Conservation (phyloP, 176 grass and related monocot species). For the maize (Zea mays) region Zm-B73-REFERENCE-NAM-5.0 NC_050099.1:202484001-202484500, state of each 20-base stretch:
- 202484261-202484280: constrained; percentile 86
- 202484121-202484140: background rate
- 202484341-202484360: constrained; percentile 94
- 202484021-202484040: constrained; percentile 65
- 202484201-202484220: background rate
- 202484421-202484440: background rate
- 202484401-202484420: constrained; percentile 37
- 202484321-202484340: constrained; percentile 84
- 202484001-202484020: constrained; percentile 76
- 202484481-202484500: constrained; percentile 74
- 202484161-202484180: background rate
- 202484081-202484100: constrained; percentile 70
- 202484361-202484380: constrained; percentile 84
- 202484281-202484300: constrained; percentile 89
- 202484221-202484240: background rate
- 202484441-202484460: background rate
- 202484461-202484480: background rate
- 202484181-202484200: background rate
- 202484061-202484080: constrained; percentile 74
- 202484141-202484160: background rate
- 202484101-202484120: constrained; percentile 41
- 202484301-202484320: constrained; percentile 88
- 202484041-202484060: constrained; percentile 68
- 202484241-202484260: constrained; percentile 77
- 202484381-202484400: constrained; percentile 89